phyloP scores from a whole-genome alignment of 805 yeast species.

The Candida ortonii region DNA sequence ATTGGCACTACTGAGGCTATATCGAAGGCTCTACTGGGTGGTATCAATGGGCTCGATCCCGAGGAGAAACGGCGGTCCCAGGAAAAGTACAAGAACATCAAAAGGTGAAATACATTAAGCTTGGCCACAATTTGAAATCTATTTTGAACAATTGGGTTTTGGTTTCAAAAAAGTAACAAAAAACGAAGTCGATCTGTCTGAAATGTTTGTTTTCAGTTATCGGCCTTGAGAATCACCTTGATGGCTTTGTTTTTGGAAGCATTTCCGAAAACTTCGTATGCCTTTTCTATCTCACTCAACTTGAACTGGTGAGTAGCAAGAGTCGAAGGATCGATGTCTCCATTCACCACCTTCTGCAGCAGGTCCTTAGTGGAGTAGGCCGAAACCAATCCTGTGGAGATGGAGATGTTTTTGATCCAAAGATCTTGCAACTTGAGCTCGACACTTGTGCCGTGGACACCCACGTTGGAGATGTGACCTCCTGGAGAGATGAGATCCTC shows the following conservation, averaged over 20 bases:
- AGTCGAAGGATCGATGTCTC: slow-evolving; percentile 45
- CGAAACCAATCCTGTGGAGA: slow-evolving; percentile 50
- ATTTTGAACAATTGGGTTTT: neutral
- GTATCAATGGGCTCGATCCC: slow-evolving; percentile 77
- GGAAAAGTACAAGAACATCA: slow-evolving; percentile 57
- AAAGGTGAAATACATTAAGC: slow-evolving; percentile 3
- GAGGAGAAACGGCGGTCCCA: slow-evolving; percentile 52
- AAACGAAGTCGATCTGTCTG: too few species aligned
- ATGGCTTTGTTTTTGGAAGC: slow-evolving; percentile 57
- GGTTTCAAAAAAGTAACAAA: neutral
- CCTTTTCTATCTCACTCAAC: slow-evolving; percentile 53
- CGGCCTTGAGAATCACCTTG: slow-evolving; percentile 37
- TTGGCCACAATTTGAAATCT: too few species aligned
- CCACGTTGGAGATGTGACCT: slow-evolving; percentile 65
- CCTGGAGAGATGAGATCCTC: slow-evolving; percentile 54
- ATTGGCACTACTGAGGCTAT: slow-evolving; percentile 93
- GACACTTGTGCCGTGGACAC: slow-evolving; percentile 47
- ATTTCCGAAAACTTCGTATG: slow-evolving; percentile 56
- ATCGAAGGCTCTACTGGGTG: slow-evolving; percentile 77
- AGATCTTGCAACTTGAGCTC: slow-evolving; percentile 41
- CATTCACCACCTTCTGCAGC: slow-evolving; percentile 33
- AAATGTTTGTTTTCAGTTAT: slow-evolving; percentile 4
- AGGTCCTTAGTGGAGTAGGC: slow-evolving; percentile 42
- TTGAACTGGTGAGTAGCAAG: slow-evolving; percentile 60
- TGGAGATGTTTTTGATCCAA: slow-evolving; percentile 44